Conservation (phyloP, 2,329 filamentous ascomycete genomes). For the Microascus cirrosus region DNA sequence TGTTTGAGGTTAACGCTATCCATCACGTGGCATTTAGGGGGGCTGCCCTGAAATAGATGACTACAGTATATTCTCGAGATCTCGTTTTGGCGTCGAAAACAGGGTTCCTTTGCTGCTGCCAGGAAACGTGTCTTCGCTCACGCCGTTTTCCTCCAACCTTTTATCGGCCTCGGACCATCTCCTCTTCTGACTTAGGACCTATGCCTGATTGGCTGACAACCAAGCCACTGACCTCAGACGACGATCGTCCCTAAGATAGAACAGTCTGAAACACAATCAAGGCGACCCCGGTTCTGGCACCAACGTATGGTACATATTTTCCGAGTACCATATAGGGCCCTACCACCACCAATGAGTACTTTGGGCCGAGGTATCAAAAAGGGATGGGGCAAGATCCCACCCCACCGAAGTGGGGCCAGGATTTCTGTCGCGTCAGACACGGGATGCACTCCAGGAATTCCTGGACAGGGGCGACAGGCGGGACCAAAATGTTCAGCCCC, state of each 20-base stretch:
- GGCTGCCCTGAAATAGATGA: too few species aligned
- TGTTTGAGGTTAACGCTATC: background rate
- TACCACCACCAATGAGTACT: background rate
- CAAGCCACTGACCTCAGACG: background rate
- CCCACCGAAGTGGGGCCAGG: background rate
- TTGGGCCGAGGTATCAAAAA: too few species aligned
- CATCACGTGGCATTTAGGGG: background rate
- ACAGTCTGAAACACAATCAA: background rate
- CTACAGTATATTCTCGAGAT: too few species aligned
- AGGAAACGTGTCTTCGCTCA: background rate
- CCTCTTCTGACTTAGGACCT: background rate
- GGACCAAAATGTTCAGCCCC: background rate
- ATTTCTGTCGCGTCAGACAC: background rate
- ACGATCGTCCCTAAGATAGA: background rate
- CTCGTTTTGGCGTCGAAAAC: too few species aligned
- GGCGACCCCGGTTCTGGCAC: background rate
- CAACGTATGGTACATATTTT: background rate
- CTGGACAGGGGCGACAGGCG: background rate
- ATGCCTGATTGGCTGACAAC: background rate
- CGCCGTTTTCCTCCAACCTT: background rate
- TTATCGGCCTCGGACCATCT: background rate
- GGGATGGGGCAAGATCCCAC: background rate
- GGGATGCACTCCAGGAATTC: background rate
- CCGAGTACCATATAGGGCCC: background rate
- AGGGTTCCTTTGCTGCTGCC: background rate